Conservation (phyloP, 768 basidiomycete species). For the Trametes cinnabarina region DNA sequence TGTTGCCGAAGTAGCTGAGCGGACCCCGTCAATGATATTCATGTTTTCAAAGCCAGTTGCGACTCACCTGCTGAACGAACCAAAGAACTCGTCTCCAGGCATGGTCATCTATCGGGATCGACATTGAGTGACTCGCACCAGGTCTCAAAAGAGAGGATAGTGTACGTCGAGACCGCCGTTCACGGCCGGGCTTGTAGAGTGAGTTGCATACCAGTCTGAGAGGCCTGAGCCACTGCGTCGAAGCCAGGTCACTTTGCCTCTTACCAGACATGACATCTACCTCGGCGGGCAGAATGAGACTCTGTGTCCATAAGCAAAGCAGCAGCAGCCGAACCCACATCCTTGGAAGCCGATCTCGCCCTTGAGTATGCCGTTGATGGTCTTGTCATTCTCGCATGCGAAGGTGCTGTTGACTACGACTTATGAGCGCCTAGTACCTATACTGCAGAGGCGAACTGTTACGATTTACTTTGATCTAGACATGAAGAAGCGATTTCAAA, state of each 20-base stretch:
- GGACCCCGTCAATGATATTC: constrained; percentile 6
- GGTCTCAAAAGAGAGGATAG: not conserved
- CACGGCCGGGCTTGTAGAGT: constrained; percentile 51
- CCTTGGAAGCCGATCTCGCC: constrained; percentile 45
- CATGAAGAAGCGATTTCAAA: too few relatives aligned
- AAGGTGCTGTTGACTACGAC: constrained; percentile 60
- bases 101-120: constrained; percentile 79
- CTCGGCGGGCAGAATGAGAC: not conserved
- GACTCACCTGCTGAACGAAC: constrained; percentile 19
- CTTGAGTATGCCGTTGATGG: constrained; percentile 53
- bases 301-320: not conserved
- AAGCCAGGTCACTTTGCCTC: constrained; percentile 19
- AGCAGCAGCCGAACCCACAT: constrained; percentile 18
- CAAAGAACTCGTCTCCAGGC: constrained; percentile 54
- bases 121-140: too few relatives aligned
- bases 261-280: constrained; percentile 30
- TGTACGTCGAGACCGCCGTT: constrained; percentile 60
- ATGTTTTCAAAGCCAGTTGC: not conserved
- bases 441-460: too few relatives aligned
- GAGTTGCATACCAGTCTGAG: constrained; percentile 69
- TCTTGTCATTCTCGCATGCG: constrained; percentile 70
- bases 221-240: too few relatives aligned
- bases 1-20: constrained; percentile 56
- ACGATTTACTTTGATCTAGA: constrained; percentile 16
- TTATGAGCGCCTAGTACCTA: constrained; percentile 21